Conservation (phyloP, 768 basidiomycete genomes). For the Leccinum boreale region DNA sequence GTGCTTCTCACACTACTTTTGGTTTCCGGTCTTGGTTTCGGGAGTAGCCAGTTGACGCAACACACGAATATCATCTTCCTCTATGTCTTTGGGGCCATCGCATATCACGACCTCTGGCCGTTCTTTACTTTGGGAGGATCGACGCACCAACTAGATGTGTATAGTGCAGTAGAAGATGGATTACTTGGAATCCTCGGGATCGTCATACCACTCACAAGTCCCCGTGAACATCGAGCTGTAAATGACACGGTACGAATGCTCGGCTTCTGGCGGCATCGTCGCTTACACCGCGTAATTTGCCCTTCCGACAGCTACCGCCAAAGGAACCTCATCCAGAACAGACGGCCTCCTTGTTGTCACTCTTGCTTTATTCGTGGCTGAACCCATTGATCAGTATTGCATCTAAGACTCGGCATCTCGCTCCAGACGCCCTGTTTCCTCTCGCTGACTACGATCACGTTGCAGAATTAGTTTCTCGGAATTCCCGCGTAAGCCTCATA, state of each 20-base stretch:
- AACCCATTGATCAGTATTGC: constrained; percentile 46
- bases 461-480: constrained; percentile 29
- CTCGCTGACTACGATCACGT: constrained; percentile 46
- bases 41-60: constrained; percentile 13
- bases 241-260: constrained; percentile 1
- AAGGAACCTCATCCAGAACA: constrained; percentile 36
- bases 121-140: background rate
- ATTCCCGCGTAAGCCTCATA: constrained; percentile 26
- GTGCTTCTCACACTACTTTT: constrained; percentile 5
- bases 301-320: background rate
- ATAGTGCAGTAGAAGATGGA: background rate
- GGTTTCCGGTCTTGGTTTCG: background rate
- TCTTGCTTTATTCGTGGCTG: constrained; percentile 48
- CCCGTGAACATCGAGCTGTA: background rate
- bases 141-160: background rate
- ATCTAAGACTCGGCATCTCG: constrained; percentile 39
- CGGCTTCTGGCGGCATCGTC: background rate
- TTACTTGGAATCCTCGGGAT: constrained; percentile 3
- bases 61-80: constrained; percentile 1
- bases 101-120: constrained; percentile 8
- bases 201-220: constrained; percentile 6
- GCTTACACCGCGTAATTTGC: constrained; percentile 3
- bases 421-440: constrained; percentile 41
- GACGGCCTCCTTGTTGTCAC: constrained; percentile 34
- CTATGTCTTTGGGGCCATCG: constrained; percentile 1